Evolutionary conservation across 768 basidiomycete species (phyloP), one percentile per base, ranked within the genome.

Genomic region (Boletus barrowsii): DNA sequence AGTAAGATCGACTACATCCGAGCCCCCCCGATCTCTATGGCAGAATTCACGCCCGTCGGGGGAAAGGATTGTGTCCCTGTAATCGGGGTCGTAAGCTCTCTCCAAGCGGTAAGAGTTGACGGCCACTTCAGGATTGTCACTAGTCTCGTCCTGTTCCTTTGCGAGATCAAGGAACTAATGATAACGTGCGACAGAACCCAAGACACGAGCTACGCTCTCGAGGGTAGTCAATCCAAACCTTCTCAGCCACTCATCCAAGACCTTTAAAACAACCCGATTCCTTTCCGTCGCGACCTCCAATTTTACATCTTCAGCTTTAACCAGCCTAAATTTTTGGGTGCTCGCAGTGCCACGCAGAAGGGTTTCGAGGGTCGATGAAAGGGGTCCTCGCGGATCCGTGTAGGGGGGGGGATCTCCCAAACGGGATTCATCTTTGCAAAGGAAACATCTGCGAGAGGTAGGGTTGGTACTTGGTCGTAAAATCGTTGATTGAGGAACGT

Each of bases 161-260:
- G 35, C 14, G 29, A 62, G 63, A n/a, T 42, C 43, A 6, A 65
- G 64, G 20, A 54, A 63, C 64, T 61, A 63, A n/a, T 55, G 55
- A 18, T 56, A 65, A 13, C 51, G 59, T 6, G 62, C 43, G 3
- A 62, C 64, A 13, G 61, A 44, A 8, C 10, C n/a, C 30, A 65
- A 39, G 24, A 41, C 11, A 7, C 26, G 47, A 18, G 15, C 8
- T 1, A 58, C 6, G 17, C 5, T 18, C 9, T 51, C 24, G 3
- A 37, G 43, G 8, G 57, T 2, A 2, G 14, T 15, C 32, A 60
- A 10, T 4, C 58, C 52, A 13, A 60, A 39, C 4, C 20, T 18
- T 37, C 35, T 33, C 29, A 43, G 22, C 11, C 10, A 33, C 18
- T 46, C n/a, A 48, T 60, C 59, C 10, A 60, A 37, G 35, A 56